Conservation (phyloP, 1,284 basidiomycete genomes). For the Sporisorium sorghi region DNA sequence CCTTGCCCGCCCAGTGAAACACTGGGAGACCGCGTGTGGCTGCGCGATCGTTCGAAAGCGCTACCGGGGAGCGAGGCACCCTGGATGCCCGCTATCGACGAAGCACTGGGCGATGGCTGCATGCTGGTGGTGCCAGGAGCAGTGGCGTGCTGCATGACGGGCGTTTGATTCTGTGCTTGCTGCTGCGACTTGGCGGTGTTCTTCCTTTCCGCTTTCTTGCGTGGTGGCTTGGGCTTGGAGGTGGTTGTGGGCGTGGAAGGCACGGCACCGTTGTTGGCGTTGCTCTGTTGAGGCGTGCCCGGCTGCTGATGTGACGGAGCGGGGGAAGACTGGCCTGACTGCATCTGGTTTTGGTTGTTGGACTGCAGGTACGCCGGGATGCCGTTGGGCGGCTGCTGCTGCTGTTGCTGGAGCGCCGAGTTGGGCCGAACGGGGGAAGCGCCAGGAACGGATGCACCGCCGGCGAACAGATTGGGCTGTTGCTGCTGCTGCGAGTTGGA, state of each 20-base stretch:
- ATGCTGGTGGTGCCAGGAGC: conserved; percentile 28
- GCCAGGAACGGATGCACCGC: conserved; percentile 16
- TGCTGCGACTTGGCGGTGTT: conserved; percentile 29
- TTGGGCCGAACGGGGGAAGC: conserved; percentile 42
- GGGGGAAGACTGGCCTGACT: conserved; percentile 36
- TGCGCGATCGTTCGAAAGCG: conserved; percentile 53
- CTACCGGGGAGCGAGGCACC: conserved; percentile 37
- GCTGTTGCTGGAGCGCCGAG: conserved; percentile 32
- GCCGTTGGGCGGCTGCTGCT: conserved; percentile 40
- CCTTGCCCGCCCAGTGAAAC: conserved; percentile 44
- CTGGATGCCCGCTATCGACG: conserved; percentile 44
- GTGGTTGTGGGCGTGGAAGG: conserved; percentile 36
- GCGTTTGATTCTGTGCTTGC: conserved; percentile 38
- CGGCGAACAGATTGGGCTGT: conserved; percentile 34
- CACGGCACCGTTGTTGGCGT: conserved; percentile 25
- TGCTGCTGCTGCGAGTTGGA: conserved; percentile 31
- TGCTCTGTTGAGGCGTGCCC: conserved; percentile 36
- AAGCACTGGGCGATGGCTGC: conserved; percentile 46
- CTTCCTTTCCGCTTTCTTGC: conserved; percentile 54
- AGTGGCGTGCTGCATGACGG: conserved; percentile 42
- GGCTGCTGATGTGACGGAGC: conserved; percentile 34
- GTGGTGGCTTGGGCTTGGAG: conserved; percentile 40
- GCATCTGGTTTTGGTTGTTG: conserved; percentile 29
- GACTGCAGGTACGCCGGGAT: conserved; percentile 45
- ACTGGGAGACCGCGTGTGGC: conserved; percentile 55